These are phyloP conservation scores for Penicillium olsonii DNA, from an alignment of 2,329 filamentous ascomycete genomes.

Conservation along the genomic window DNA sequence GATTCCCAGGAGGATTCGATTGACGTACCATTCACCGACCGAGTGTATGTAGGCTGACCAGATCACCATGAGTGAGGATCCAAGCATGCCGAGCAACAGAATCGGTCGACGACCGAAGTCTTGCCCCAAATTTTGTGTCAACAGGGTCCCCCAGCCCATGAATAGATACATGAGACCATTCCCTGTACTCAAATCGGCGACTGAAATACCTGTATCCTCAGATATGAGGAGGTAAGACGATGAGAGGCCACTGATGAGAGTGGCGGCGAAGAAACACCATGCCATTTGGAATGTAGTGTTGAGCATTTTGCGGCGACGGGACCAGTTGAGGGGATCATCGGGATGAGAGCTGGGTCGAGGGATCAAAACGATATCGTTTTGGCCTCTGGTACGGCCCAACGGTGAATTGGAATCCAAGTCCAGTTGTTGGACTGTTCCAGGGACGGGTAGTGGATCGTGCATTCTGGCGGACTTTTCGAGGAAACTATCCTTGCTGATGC, in stretches of 20 bases:
- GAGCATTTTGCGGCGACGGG: slow-evolving; percentile 9
- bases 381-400: background rate
- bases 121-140: slow-evolving; percentile 56
- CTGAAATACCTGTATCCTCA: slow-evolving; percentile 44
- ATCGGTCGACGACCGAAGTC: slow-evolving; percentile 53
- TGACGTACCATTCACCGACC: slow-evolving; percentile 51
- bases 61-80: slow-evolving; percentile 21
- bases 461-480: background rate
- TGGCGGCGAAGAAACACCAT: slow-evolving; percentile 10
- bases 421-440: slow-evolving; percentile 13
- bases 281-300: slow-evolving; percentile 8
- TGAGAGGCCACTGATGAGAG: slow-evolving; percentile 12
- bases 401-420: slow-evolving; percentile 4
- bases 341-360: slow-evolving; percentile 16
- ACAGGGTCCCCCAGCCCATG: slow-evolving; percentile 52
- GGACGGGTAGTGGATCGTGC: slow-evolving; percentile 7
- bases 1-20: slow-evolving; percentile 51
- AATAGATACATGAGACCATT: slow-evolving; percentile 57
- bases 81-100: slow-evolving; percentile 35
- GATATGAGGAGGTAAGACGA: slow-evolving; percentile 1
- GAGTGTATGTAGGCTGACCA: slow-evolving; percentile 49
- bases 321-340: slow-evolving; percentile 21
- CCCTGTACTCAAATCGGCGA: slow-evolving; percentile 50
- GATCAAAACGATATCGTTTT: slow-evolving; percentile 14
- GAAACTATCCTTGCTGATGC: background rate